Evolutionary conservation across 2,329 filamentous ascomycete genomes (phyloP), one percentile per base, ranked within the genome.

Genomic region (Chaetothyriales sp.): DNA sequence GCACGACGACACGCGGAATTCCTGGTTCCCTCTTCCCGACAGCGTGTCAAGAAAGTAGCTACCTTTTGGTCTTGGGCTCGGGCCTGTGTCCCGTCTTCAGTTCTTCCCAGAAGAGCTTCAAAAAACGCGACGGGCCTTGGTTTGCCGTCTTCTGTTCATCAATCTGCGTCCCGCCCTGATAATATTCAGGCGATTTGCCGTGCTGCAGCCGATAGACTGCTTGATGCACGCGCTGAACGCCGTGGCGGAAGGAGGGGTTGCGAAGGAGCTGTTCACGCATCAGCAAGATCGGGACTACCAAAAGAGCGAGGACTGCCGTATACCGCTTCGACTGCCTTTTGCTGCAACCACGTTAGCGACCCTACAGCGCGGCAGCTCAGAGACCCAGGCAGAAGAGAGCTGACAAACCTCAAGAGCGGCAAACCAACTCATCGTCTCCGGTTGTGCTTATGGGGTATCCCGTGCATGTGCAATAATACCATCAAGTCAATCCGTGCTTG

Each of bases 161-260:
- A n/a, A 67, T 60, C 10, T 67, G 64, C 43, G 70, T 70, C 46
- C 68, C 68, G 28, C 20, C 20, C 54, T 69, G 68, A 62, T 68
- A 67, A 51, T 70, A 67, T 54, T 71, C 68, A 18, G 66, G 67
- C 48, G 69, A 65, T 46, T 67, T 63, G 33, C 70, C 70, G 57
- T 72, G 64, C 51, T 66, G 66, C 18, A 70, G 37, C 50, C 66
- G 64, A 57, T 71, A 67, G 19, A 73, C 60, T 46, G 61, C 66
- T 48, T 67, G 66, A 58, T 73, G 69, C 19, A 72, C 65, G 51
- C 61, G 64, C 25, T 69, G 67, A 45, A 73, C 70, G 58, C 68
- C 64, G 43, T 66, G 63, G 58, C 71, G 70, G 56, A 72, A 73
- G 48, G 64, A 56, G 8, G 67, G 69, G 55, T 69, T 72, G 49